These are phyloP conservation scores for Davidsoniella neocaledoniae DNA, from an alignment of 2,329 filamentous ascomycete genomes.

Conservation along the genomic window DNA sequence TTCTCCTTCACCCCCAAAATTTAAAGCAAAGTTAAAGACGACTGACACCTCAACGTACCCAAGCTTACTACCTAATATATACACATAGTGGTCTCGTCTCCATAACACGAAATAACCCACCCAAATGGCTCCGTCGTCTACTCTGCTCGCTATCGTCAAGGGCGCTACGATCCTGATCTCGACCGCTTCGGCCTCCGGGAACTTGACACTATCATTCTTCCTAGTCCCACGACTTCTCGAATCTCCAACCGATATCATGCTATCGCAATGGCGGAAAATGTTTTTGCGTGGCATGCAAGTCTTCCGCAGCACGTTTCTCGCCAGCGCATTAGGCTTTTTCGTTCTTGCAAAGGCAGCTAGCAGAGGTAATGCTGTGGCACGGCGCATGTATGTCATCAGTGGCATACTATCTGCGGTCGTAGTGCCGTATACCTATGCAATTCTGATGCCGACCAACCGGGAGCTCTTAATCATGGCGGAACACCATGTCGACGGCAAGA, in stretches of 20 bases:
- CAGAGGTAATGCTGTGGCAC: neutral
- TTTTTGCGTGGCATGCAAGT: neutral
- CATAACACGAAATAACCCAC: neutral
- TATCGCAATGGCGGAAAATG: conserved; percentile 8
- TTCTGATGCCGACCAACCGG: conserved; percentile 8
- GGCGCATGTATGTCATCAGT: neutral
- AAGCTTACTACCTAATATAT: neutral
- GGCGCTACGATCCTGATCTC: conserved; percentile 3
- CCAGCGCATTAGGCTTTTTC: neutral
- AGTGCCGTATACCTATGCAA: conserved; percentile 6
- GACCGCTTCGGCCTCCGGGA: conserved; percentile 1
- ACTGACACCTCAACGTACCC: too few relatives aligned
- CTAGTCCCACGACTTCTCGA: conserved; percentile 9
- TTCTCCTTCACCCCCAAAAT: too few relatives aligned
- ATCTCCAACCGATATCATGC: conserved; percentile 6
- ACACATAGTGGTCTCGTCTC: neutral
- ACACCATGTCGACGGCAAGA: conserved; percentile 1
- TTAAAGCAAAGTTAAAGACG: too few relatives aligned
- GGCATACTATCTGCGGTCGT: neutral
- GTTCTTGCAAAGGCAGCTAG: neutral
- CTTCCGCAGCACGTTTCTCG: conserved; percentile 4
- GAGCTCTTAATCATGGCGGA: conserved; percentile 4
- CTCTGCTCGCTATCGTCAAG: neutral
- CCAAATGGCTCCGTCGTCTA: neutral
- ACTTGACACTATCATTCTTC: neutral